Conservation (phyloP, 129 eudicot species). For the Dittrichia graveolens region DNA sequence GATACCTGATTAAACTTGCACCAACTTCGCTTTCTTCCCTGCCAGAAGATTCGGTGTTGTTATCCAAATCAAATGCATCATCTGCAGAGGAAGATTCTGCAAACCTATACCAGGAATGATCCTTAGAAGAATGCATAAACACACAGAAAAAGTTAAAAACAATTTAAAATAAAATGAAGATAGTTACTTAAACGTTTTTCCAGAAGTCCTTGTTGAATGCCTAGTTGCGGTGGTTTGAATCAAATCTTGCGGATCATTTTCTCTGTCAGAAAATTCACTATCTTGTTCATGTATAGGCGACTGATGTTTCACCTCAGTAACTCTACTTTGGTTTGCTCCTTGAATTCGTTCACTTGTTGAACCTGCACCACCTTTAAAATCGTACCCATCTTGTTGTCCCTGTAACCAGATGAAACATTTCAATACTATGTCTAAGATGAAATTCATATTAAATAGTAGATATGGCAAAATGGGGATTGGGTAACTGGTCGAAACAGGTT, state of each 20-base stretch:
- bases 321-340: slow-evolving; percentile 30
- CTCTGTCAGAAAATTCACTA: slow-evolving; percentile 50
- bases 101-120: slow-evolving; percentile 46
- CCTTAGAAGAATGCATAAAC: slow-evolving; percentile 13
- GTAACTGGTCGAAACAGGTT: neutral
- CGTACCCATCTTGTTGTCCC: slow-evolving; percentile 55
- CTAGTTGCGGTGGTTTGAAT: slow-evolving; percentile 59
- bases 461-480: neutral
- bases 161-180: slow-evolving; percentile 21
- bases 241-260: slow-evolving; percentile 37
- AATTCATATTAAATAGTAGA: neutral
- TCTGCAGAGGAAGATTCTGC: slow-evolving; percentile 83
- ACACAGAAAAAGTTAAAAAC: slow-evolving; percentile 22
- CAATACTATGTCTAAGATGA: slow-evolving; percentile 1
- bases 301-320: slow-evolving; percentile 35
- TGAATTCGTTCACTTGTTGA: slow-evolving; percentile 44
- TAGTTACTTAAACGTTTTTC: slow-evolving; percentile 62
- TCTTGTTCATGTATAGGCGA: slow-evolving; percentile 44
- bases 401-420: slow-evolving; percentile 38
- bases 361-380: slow-evolving; percentile 93
- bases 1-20: slow-evolving; percentile 19
- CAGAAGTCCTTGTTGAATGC: slow-evolving; percentile 72
- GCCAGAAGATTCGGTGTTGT: slow-evolving; percentile 41
- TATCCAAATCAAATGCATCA: slow-evolving; percentile 52
- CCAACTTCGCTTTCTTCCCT: slow-evolving; percentile 54